Evolutionary conservation across 2,329 filamentous ascomycete species (phyloP), one percentile per base, ranked within the genome.

Genomic region (Pseudocercospora vitis): DNA sequence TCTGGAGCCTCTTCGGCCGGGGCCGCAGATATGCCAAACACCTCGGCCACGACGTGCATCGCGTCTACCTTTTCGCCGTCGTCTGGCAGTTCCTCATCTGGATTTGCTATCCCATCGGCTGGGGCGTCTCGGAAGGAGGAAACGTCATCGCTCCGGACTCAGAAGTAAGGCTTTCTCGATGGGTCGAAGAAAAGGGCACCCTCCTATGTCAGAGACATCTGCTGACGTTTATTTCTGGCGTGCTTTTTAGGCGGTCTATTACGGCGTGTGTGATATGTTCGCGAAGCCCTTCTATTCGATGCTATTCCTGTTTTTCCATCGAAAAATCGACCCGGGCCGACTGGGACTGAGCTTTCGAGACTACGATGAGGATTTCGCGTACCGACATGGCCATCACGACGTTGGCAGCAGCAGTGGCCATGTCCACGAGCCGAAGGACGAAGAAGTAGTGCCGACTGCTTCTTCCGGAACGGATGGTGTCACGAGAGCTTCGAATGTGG

Each of bases 171-270:
- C n/a, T n/a, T n/a, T n/a, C n/a, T n/a, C n/a, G n/a, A n/a, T n/a
- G n/a, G n/a, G n/a, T n/a, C n/a, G n/a, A n/a, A n/a, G n/a, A n/a
- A n/a, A n/a, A n/a, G n/a, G n/a, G n/a, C n/a, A n/a, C n/a, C n/a
- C n/a, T n/a, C n/a, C n/a, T n/a, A n/a, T n/a, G n/a, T n/a, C n/a
- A n/a, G n/a, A n/a, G n/a, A n/a, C n/a, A n/a, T n/a, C n/a, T n/a
- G n/a, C n/a, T n/a, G n/a, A n/a, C n/a, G n/a, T n/a, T n/a, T n/a
- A n/a, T n/a, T n/a, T n/a, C n/a, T n/a, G n/a, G n/a, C n/a, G n/a
- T n/a, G n/a, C n/a, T n/a, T n/a, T n/a, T n/a, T n/a, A n/a, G n/a
- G 81, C 81, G 2, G 71, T 85, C 48, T 85, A 85, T 65, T 87
- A 87, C 60, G 82, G 83, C 11, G 68, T 86, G 2, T 73, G 87